These are phyloP conservation scores for Capronia coronata DNA, from an alignment of 2,329 filamentous ascomycete species.

Conservation along the genomic window DNA sequence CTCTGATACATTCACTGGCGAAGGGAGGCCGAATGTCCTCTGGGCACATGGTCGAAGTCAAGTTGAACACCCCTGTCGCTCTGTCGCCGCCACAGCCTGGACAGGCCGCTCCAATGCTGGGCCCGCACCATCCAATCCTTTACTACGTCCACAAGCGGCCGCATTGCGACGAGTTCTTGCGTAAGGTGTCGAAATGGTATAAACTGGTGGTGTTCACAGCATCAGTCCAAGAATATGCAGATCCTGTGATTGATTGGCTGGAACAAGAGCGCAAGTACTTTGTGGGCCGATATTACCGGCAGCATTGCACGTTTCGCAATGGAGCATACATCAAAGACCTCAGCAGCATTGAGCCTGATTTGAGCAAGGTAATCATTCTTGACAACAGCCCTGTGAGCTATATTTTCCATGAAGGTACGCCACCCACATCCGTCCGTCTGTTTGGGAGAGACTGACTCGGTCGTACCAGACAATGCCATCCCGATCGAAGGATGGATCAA, in stretches of 20 bases:
- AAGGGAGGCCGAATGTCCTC: constrained; percentile 93
- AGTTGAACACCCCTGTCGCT: constrained; percentile 66
- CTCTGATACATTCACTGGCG: constrained; percentile 94
- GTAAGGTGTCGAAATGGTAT: constrained; percentile 95
- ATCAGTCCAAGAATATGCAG: constrained; percentile 95
- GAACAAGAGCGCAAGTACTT: constrained; percentile 97
- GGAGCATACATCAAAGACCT: constrained; percentile 98
- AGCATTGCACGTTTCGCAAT: constrained; percentile 93
- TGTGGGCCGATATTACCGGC: constrained; percentile 84
- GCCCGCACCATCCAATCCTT: constrained; percentile 88
- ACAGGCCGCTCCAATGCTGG: constrained; percentile 44
- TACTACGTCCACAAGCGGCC: constrained; percentile 99
- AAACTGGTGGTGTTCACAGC: constrained; percentile 95
- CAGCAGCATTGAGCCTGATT: constrained; percentile 87
- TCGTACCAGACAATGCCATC: constrained; percentile 82
- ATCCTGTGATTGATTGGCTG: constrained; percentile 97
- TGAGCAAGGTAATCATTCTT: constrained; percentile 97
- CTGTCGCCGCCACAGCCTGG: constrained; percentile 41
- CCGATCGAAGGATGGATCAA: constrained; percentile 99
- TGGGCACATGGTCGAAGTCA: constrained; percentile 98
- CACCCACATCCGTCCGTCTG: background rate
- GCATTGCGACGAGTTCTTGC: constrained; percentile 91
- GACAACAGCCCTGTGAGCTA: constrained; percentile 98
- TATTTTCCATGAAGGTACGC: constrained; percentile 91
- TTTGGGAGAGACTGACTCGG: constrained; percentile 20